Conservation (phyloP, 2,329 filamentous ascomycete genomes). For the Aspergillus sp. region DNA sequence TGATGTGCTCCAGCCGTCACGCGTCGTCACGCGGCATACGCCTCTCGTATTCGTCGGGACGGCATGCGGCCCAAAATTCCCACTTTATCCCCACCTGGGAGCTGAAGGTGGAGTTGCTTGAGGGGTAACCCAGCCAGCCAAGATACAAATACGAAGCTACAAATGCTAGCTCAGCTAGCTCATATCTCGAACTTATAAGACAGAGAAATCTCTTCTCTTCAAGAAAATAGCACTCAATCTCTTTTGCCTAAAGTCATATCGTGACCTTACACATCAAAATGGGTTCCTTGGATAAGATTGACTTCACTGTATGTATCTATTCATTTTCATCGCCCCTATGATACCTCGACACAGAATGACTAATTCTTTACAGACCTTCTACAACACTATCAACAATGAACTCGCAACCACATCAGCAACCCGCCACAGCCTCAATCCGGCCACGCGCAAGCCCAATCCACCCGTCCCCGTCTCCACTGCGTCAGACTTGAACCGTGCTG, state of each 20-base stretch:
- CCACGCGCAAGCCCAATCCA: background rate
- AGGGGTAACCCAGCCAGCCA: background rate
- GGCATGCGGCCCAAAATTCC: background rate
- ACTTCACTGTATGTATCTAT: background rate
- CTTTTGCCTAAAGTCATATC: background rate
- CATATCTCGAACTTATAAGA: background rate
- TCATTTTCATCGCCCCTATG: background rate
- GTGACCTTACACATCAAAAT: background rate
- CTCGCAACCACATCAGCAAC: background rate
- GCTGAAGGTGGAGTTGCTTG: background rate
- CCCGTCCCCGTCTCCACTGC: background rate
- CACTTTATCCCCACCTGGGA: background rate
- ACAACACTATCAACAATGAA: slow-evolving; percentile 1
- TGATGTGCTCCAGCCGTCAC: background rate
- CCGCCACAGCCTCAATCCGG: background rate
- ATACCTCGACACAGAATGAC: background rate
- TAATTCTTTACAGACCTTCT: background rate
- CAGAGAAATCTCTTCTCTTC: background rate
- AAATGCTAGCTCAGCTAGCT: background rate
- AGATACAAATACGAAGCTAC: background rate
- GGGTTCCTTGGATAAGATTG: background rate
- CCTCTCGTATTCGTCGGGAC: background rate
- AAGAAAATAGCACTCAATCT: background rate
- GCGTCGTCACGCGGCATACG: background rate
- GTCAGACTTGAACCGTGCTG: background rate